These are phyloP conservation scores for Populus tomentosa DNA, from an alignment of 441 rosid genomes.

Conservation along the genomic window DNA sequence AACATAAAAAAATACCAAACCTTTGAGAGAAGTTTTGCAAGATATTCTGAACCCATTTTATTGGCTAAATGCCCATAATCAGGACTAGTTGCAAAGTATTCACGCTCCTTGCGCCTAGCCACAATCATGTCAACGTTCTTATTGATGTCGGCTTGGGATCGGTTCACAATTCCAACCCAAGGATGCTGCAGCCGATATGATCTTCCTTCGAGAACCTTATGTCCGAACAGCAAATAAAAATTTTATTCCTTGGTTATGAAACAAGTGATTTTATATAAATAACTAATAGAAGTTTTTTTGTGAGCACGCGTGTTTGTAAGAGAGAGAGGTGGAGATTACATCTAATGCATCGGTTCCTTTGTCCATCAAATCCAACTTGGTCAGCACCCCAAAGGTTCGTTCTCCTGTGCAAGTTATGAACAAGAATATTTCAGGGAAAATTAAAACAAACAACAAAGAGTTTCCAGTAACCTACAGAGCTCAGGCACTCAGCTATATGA, in stretches of 20 bases:
- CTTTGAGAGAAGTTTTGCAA: conserved; percentile 23
- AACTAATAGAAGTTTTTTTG: too few species aligned
- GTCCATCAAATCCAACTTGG: conserved; percentile 95
- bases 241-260: background rate
- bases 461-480: background rate
- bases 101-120: too few species aligned
- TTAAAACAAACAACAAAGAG: conserved; percentile 6
- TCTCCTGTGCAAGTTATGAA: conserved; percentile 45
- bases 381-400: conserved; percentile 83
- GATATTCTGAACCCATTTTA: too few species aligned
- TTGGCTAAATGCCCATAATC: too few species aligned
- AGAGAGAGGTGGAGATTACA: conserved; percentile 30
- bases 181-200: conserved; percentile 86
- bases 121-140: too few species aligned
- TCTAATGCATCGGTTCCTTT: conserved; percentile 88
- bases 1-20: conserved; percentile 27
- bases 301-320: too few species aligned
- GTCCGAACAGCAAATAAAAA: conserved; percentile 11
- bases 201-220: conserved; percentile 93
- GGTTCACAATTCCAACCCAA: conserved; percentile 99
- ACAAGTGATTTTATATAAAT: background rate
- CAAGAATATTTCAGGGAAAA: background rate
- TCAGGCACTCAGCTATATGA: background rate
- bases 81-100: too few species aligned
- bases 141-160: conserved; percentile 53